phyloP scores from a whole-genome alignment of 2,329 filamentous ascomycete species.

The Tolypocladium capitatum region DNA sequence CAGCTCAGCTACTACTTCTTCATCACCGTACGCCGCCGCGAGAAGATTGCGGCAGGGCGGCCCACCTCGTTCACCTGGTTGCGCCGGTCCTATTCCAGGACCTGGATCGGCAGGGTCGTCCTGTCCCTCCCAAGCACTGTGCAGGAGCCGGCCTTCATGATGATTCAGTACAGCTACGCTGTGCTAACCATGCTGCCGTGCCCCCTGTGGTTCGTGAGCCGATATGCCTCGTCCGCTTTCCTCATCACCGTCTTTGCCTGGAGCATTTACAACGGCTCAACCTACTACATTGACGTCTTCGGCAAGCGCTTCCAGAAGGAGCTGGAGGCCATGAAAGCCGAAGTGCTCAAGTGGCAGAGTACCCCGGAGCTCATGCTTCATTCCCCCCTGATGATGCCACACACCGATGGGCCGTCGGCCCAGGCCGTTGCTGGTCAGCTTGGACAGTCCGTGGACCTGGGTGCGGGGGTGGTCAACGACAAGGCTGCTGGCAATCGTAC shows the following conservation, averaged over 20 bases:
- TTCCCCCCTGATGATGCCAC: conserved; percentile 20
- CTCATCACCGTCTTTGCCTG: conserved; percentile 75
- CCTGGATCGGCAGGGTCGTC: conserved; percentile 77
- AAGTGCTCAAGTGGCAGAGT: conserved; percentile 79
- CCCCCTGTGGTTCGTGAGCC: conserved; percentile 86
- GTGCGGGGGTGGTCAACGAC: not conserved
- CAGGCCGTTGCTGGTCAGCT: conserved; percentile 5
- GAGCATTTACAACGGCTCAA: conserved; percentile 95
- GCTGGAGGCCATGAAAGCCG: conserved; percentile 73
- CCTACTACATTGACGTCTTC: conserved; percentile 97
- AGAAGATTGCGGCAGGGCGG: conserved; percentile 89
- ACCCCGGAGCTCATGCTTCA: conserved; percentile 33
- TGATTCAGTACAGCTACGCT: conserved; percentile 87
- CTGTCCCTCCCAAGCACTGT: conserved; percentile 59
- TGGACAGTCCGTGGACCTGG: conserved; percentile 6
- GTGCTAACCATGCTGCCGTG: conserved; percentile 89
- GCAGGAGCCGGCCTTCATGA: conserved; percentile 88
- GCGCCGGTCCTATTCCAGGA: conserved; percentile 77
- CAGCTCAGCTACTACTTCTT: conserved; percentile 87
- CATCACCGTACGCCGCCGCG: conserved; percentile 86
- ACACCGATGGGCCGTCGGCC: conserved; percentile 9
- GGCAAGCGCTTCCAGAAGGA: conserved; percentile 95
- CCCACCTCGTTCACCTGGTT: conserved; percentile 98
- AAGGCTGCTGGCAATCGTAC: conserved; percentile 2
- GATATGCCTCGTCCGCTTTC: conserved; percentile 65